A percentile compares a stretch with the other conserved stretches of the same genome.
Evolutionary conservation across 257 asterid species (phyloP).

Genomic region (Linderniella brevidens): DNA sequence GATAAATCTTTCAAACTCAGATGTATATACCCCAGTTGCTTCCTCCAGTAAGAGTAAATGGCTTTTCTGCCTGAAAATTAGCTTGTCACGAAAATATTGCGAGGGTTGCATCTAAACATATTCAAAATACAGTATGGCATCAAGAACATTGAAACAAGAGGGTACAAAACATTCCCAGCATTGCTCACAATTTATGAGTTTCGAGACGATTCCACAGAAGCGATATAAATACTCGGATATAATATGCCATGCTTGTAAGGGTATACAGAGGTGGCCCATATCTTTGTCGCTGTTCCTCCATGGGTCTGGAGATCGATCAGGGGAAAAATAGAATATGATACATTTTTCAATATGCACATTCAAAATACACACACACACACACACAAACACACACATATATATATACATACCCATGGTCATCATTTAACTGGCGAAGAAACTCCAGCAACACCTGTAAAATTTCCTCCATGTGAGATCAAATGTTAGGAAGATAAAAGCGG

Average conservation of each 20-base stretch:
- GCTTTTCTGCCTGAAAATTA: constrained; percentile 39
- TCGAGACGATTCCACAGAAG: constrained; percentile 50
- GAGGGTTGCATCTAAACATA: background rate
- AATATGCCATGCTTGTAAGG: constrained; percentile 66
- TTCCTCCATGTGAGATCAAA: constrained; percentile 11
- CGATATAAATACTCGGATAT: constrained; percentile 46
- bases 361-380: too few relatives aligned
- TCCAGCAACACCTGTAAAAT: constrained; percentile 80
- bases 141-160: too few relatives aligned
- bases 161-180: constrained; percentile 7
- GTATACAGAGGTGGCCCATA: constrained; percentile 79
- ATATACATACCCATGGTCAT: constrained; percentile 78
- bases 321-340: constrained; percentile 16
- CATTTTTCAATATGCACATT: constrained; percentile 6
- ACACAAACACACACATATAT: too few relatives aligned
- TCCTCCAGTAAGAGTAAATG: constrained; percentile 50
- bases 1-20: constrained; percentile 69
- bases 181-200: constrained; percentile 46
- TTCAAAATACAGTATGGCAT: constrained; percentile 4
- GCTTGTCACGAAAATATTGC: constrained; percentile 8
- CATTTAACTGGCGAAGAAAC: constrained; percentile 75
- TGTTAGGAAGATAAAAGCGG: too few relatives aligned
- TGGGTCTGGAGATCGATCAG: constrained; percentile 48
- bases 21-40: constrained; percentile 53
- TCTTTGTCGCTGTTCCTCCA: constrained; percentile 98